These are phyloP conservation scores for Rhododendron kiyosumense DNA, from an alignment of 148 eudicot species.

Conservation along the genomic window DNA sequence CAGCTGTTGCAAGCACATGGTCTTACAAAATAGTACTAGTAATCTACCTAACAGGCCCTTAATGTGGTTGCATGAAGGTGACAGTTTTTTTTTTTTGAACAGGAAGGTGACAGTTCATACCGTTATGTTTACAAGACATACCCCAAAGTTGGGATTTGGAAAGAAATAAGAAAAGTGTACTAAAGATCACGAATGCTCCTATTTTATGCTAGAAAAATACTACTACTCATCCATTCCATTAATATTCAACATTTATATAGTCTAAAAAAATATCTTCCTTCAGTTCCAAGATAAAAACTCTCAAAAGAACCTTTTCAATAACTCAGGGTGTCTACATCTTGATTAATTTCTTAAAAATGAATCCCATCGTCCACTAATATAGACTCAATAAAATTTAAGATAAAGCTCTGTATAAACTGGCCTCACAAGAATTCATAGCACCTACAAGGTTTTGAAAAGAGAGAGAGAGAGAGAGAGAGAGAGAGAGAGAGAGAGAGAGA, in stretches of 20 bases:
- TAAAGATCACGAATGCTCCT: not conserved
- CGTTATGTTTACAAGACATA: not conserved
- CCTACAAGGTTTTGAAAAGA: too few relatives aligned
- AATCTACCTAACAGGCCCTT: not conserved
- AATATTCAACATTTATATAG: not conserved
- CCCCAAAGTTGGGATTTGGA: not conserved
- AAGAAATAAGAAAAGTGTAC: not conserved
- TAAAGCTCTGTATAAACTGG: too few relatives aligned
- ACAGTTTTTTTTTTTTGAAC: not conserved
- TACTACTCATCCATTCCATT: not conserved
- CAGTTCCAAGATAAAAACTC: too few relatives aligned
- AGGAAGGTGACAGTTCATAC: not conserved
- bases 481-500: too few relatives aligned
- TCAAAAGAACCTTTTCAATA: not conserved
- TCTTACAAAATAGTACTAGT: not conserved
- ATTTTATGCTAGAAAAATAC: not conserved
- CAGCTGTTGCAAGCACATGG: not conserved
- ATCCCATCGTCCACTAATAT: not conserved
- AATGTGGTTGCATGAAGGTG: not conserved
- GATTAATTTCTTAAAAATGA: not conserved
- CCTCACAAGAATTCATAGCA: too few relatives aligned
- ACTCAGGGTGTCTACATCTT: not conserved
- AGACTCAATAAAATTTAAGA: not conserved
- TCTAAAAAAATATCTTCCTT: too few relatives aligned
- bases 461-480: too few relatives aligned